These are phyloP conservation scores for Pythium monospermum DNA, from an alignment of 352 stramenopile species.

Conservation along the genomic window DNA sequence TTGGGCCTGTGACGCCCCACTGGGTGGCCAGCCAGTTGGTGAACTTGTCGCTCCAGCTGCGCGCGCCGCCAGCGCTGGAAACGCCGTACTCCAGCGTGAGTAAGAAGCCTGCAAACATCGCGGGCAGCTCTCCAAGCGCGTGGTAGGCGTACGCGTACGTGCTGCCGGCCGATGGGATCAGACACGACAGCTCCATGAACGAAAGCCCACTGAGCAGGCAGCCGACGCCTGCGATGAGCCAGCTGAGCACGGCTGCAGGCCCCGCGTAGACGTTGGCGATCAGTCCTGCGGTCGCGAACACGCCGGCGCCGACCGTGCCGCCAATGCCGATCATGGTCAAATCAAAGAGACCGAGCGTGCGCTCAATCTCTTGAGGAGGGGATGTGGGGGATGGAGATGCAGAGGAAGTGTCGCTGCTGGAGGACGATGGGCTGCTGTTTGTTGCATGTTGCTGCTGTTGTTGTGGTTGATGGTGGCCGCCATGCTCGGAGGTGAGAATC, in stretches of 20 bases:
- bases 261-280: constrained; percentile 67
- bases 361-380: constrained; percentile 30
- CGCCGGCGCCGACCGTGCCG: constrained; percentile 90
- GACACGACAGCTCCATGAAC: constrained; percentile 89
- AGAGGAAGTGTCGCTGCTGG: constrained; percentile 13
- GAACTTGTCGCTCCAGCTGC: constrained; percentile 93
- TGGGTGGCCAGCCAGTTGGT: constrained; percentile 69
- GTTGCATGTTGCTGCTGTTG: no score
- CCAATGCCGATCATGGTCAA: constrained; percentile 92
- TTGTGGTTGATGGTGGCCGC: not conserved
- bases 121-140: constrained; percentile 89
- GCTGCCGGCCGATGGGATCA: constrained; percentile 86
- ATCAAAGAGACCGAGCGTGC: constrained; percentile 87
- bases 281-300: constrained; percentile 86
- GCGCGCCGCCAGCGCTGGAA: constrained; percentile 86
- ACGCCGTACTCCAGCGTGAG: constrained; percentile 94
- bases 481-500: constrained; percentile 15
- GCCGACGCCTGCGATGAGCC: constrained; percentile 73
- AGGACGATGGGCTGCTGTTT: not conserved
- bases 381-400: not conserved
- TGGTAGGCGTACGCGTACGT: constrained; percentile 95
- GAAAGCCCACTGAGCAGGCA: constrained; percentile 81
- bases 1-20: constrained; percentile 33
- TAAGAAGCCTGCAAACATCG: constrained; percentile 83
- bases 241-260: constrained; percentile 79